Percentiles rank a stretch among this genome's conserved stretches.
Conservation (phyloP, 805 yeast species). For the Isabelozyma heimii region DNA sequence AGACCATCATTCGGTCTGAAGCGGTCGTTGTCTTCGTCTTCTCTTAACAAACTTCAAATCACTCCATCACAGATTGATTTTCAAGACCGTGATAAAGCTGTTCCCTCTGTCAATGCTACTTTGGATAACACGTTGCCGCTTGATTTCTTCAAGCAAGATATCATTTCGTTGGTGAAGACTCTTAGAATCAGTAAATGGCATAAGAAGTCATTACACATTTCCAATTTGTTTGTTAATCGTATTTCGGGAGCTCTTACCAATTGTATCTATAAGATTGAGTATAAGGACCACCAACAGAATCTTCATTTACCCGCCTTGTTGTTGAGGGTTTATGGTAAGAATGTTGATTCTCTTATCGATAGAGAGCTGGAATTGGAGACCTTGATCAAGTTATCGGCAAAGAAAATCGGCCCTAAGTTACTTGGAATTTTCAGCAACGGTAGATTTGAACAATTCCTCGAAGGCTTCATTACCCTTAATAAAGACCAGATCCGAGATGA, state of each 20-base stretch:
- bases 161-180: conserved; percentile 59
- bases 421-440: conserved; percentile 92
- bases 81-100: conserved; percentile 26
- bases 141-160: conserved; percentile 83
- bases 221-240: conserved; percentile 53
- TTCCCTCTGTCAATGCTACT: conserved; percentile 53
- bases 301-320: conserved; percentile 58
- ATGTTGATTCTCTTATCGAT: conserved; percentile 82
- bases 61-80: conserved; percentile 25
- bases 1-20: conserved; percentile 32
- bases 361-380: conserved; percentile 75
- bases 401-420: conserved; percentile 83
- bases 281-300: conserved; percentile 35
- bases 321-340: conserved; percentile 83
- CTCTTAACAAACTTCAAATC: conserved; percentile 24
- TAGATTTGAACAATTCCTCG: conserved; percentile 88
- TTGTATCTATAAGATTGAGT: conserved; percentile 75
- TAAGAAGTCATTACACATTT: conserved; percentile 40
- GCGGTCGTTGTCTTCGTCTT: conserved; percentile 35
- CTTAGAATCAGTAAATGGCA: conserved; percentile 81
- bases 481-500: conserved; percentile 72
- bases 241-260: conserved; percentile 94
- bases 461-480: conserved; percentile 75
- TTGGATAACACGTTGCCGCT: conserved; percentile 76
- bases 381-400: conserved; percentile 67